A percentile compares a stretch with the other conserved stretches of the same genome.
Evolutionary conservation across 345 rosid species (phyloP).

Genomic region (Punica granatum): DNA sequence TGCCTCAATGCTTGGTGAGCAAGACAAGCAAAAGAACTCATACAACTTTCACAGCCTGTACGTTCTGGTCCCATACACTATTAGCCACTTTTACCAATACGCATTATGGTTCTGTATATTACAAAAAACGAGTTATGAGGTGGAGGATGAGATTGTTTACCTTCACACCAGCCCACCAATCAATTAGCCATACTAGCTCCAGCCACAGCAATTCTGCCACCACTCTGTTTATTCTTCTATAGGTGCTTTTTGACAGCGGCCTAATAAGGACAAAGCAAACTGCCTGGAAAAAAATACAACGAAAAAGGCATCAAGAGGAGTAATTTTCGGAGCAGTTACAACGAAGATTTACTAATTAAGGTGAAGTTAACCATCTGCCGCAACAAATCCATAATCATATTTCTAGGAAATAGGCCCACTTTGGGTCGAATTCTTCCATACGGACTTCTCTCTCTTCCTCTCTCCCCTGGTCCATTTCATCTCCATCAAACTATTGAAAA

Average conservation of each 20-base stretch:
- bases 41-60: not conserved
- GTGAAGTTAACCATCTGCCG: not conserved
- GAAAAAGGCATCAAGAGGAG: conserved; percentile 1
- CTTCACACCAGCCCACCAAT: conserved; percentile 98
- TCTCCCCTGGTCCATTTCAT: not conserved
- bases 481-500: not conserved
- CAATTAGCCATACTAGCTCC: conserved; percentile 85
- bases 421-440: not conserved
- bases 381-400: not conserved
- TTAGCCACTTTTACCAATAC: not conserved
- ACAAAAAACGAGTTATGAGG: not conserved
- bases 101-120: not conserved
- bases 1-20: no score
- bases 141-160: conserved; percentile 20
- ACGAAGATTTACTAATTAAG: not conserved
- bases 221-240: conserved; percentile 63
- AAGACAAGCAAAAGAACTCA: no score
- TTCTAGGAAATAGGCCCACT: not conserved
- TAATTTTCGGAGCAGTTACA: conserved; percentile 7
- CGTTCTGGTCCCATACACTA: not conserved
- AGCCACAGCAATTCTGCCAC: conserved; percentile 85
- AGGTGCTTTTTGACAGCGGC: conserved; percentile 67
- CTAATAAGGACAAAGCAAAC: conserved; percentile 58
- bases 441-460: not conserved
- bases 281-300: conserved; percentile 44